Conservation (phyloP, 2,329 filamentous ascomycete genomes). For the Aspergillus sp. region DNA sequence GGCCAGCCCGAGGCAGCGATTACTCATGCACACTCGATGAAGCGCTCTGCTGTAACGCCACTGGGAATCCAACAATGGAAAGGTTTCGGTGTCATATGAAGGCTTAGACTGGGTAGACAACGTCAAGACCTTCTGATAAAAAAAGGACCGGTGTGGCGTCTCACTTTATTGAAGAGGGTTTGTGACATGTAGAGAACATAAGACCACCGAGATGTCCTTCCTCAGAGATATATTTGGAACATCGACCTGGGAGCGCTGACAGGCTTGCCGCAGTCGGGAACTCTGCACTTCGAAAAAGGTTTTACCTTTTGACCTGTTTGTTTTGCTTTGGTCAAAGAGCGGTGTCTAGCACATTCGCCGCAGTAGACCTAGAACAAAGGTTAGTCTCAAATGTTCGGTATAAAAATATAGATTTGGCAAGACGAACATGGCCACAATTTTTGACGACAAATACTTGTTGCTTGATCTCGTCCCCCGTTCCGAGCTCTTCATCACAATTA, state of each 20-base stretch:
- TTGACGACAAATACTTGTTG: constrained; percentile 90
- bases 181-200: no score
- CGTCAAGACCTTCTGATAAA: no score
- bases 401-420: background rate
- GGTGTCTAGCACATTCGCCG: constrained; percentile 38
- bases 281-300: constrained; percentile 39
- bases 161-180: no score
- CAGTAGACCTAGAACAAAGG: constrained; percentile 37
- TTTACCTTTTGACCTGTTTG: constrained; percentile 25
- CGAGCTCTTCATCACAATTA: constrained; percentile 76
- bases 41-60: no score
- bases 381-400: constrained; percentile 3
- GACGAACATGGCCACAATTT: constrained; percentile 78
- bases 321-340: constrained; percentile 28
- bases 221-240: constrained; percentile 42
- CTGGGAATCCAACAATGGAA: no score
- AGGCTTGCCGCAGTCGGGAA: constrained; percentile 33
- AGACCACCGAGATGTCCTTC: background rate
- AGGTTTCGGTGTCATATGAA: no score
- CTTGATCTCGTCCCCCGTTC: constrained; percentile 61
- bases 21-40: no score
- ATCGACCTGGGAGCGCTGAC: constrained; percentile 34
- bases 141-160: no score
- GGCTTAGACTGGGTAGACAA: no score
- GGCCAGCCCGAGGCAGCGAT: no score